phyloP scores from a whole-genome alignment of 177 flowering plant species.

The Vitis hybrid region DNA sequence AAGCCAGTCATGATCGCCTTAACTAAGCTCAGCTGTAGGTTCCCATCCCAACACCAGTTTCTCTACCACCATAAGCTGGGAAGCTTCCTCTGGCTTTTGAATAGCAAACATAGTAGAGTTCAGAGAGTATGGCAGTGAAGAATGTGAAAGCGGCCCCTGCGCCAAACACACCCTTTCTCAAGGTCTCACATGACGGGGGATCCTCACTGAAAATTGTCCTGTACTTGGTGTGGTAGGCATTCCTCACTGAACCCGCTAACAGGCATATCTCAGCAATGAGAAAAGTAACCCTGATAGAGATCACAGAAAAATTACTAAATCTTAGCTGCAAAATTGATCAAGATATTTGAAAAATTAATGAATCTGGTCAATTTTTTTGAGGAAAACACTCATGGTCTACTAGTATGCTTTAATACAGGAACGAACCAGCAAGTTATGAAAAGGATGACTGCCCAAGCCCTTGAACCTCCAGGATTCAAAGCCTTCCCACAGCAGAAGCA shows the following conservation, averaged over 20 bases:
- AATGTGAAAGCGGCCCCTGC: constrained; percentile 89
- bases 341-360: background rate
- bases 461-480: constrained; percentile 74
- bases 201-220: constrained; percentile 32
- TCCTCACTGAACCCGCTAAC: constrained; percentile 83
- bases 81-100: constrained; percentile 57
- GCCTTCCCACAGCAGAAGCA: constrained; percentile 97
- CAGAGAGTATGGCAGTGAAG: constrained; percentile 65
- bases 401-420: background rate
- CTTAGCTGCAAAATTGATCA: background rate
- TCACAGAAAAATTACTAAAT: background rate
- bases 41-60: constrained; percentile 63
- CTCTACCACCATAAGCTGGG: constrained; percentile 42
- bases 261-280: constrained; percentile 78
- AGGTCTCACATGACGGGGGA: constrained; percentile 57
- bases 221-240: constrained; percentile 89
- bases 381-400: background rate
- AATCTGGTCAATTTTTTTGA: background rate
- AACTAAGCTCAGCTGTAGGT: constrained; percentile 40
- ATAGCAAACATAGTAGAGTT: constrained; percentile 66
- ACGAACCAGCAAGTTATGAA: constrained; percentile 85
- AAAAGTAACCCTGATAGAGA: constrained; percentile 55
- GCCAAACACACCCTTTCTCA: constrained; percentile 88
- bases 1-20: background rate
- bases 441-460: constrained; percentile 81